Conservation (phyloP, 129 eudicot genomes). For the Escallonia herrerae region DNA sequence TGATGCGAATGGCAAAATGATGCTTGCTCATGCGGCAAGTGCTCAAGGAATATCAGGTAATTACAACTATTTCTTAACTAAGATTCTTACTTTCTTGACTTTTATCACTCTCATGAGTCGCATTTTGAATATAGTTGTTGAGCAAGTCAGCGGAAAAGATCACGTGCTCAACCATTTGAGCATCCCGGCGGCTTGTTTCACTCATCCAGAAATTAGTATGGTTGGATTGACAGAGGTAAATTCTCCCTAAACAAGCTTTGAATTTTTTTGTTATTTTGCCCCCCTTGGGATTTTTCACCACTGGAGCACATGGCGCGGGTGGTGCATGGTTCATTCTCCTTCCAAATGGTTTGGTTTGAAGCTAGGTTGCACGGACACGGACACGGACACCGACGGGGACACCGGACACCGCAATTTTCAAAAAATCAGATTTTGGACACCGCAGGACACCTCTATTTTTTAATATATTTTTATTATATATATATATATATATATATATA, state of each 20-base stretch:
- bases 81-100: neutral
- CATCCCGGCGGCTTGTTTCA: slow-evolving; percentile 95
- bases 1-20: slow-evolving; percentile 97
- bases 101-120: neutral
- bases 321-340: no score
- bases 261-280: no score
- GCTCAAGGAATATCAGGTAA: slow-evolving; percentile 98
- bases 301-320: no score
- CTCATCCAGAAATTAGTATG: slow-evolving; percentile 99
- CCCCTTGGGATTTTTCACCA: no score
- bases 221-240: slow-evolving; percentile 92
- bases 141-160: slow-evolving; percentile 83
- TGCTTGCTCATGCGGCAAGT: slow-evolving; percentile 99
- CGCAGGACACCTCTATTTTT: no score
- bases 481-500: no score
- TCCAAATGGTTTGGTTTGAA: no score
- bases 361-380: no score
- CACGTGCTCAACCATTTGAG: slow-evolving; percentile 88
- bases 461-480: no score
- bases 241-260: neutral
- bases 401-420: no score
- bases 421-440: no score
- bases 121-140: slow-evolving; percentile 58
- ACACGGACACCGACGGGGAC: no score
- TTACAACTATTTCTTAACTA: neutral